Conservation (phyloP, 495 filamentous ascomycete genomes). For the Cladorrhinum samala region DNA sequence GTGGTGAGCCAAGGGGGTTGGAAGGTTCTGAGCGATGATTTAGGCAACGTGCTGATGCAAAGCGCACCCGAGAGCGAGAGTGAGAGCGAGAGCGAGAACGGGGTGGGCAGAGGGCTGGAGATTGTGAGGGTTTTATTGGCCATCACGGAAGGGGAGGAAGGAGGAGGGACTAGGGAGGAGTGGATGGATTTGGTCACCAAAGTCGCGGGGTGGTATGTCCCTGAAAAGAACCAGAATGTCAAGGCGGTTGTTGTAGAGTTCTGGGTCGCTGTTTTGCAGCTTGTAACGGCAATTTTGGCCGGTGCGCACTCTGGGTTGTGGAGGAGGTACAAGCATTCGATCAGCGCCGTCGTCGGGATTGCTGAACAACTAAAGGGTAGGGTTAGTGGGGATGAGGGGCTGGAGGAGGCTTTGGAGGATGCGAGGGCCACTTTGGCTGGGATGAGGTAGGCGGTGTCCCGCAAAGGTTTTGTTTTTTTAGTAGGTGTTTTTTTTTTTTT, state of each 20-base stretch:
- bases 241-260: conserved; percentile 35
- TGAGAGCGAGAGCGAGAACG: too few relatives aligned
- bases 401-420: conserved; percentile 22
- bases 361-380: conserved; percentile 28
- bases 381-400: conserved; percentile 14
- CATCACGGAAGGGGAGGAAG: conserved; percentile 37
- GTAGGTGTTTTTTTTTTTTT: neutral
- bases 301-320: conserved; percentile 38
- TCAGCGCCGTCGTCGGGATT: conserved; percentile 35
- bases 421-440: conserved; percentile 17
- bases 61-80: conserved; percentile 8
- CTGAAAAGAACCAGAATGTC: conserved; percentile 8
- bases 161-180: conserved; percentile 33
- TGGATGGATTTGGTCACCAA: conserved; percentile 43
- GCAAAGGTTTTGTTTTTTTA: too few relatives aligned
- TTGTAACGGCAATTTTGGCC: conserved; percentile 42
- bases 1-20: conserved; percentile 45
- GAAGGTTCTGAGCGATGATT: conserved; percentile 39
- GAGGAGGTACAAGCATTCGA: conserved; percentile 40
- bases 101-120: conserved; percentile 41
- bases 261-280: conserved; percentile 44
- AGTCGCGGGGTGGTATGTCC: conserved; percentile 32
- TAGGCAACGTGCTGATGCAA: conserved; percentile 32
- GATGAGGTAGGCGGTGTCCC: conserved; percentile 12
- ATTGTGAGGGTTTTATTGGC: conserved; percentile 46